Percentiles rank a stretch among this genome's conserved stretches.
Evolutionary conservation across 331 rosid species (phyloP).

Genomic region (Malus hybrid): DNA sequence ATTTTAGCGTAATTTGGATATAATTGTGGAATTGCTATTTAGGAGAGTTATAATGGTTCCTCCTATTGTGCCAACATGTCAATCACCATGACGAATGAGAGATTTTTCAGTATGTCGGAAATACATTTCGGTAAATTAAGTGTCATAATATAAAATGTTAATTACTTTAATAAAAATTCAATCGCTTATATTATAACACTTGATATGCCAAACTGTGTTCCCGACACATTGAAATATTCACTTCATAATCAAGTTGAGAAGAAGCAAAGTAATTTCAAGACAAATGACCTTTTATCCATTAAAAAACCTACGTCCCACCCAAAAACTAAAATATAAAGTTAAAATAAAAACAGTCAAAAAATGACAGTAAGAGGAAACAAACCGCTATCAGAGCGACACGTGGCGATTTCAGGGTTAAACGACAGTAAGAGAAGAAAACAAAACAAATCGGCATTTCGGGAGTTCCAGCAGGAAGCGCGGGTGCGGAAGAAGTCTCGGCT

Average conservation of each 20-base stretch:
- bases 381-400: conserved; percentile 5
- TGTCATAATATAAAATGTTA: too few species aligned
- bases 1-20: not conserved
- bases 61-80: not conserved
- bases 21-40: not conserved
- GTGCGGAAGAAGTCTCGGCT: conserved; percentile 21
- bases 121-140: too few species aligned
- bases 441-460: not conserved
- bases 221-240: too few species aligned
- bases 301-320: conserved; percentile 29
- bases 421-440: not conserved
- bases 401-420: conserved; percentile 18
- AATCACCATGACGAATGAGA: not conserved
- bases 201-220: too few species aligned
- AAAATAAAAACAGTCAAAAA: not conserved
- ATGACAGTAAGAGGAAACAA: not conserved
- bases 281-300: conserved; percentile 22
- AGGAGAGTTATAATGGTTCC: not conserved
- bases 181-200: too few species aligned
- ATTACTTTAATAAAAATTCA: too few species aligned
- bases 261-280: conserved; percentile 26
- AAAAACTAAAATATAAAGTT: not conserved
- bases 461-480: conserved; percentile 28
- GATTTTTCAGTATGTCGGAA: accelerated
- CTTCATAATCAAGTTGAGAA: not conserved